Conservation (phyloP, 2,329 filamentous ascomycete species). For the Verticillium longisporum region DNA sequence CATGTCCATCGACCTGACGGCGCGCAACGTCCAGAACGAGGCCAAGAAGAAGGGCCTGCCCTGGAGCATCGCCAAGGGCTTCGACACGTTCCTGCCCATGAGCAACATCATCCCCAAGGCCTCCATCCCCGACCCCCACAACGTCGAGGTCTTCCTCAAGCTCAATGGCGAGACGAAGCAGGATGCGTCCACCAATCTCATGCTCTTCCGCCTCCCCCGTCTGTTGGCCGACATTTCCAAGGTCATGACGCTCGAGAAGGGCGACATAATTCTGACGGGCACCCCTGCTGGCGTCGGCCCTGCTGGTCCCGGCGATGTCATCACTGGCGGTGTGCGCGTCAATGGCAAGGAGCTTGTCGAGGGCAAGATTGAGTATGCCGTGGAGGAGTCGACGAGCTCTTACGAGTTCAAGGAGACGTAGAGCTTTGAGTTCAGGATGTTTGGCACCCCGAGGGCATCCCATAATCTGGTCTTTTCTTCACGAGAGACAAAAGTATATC, state of each 20-base stretch:
- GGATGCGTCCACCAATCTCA: slow-evolving; percentile 79
- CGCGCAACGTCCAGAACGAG: slow-evolving; percentile 89
- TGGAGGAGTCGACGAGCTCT: slow-evolving; percentile 70
- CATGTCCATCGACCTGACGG: slow-evolving; percentile 94
- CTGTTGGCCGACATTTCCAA: slow-evolving; percentile 86
- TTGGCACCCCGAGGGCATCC: neutral
- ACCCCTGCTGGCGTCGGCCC: slow-evolving; percentile 93
- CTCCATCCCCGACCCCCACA: slow-evolving; percentile 78
- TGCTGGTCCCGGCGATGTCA: slow-evolving; percentile 78
- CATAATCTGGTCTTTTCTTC: neutral
- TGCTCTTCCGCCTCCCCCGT: slow-evolving; percentile 87
- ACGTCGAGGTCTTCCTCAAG: slow-evolving; percentile 76
- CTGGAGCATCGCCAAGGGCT: slow-evolving; percentile 95
- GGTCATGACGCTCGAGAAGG: slow-evolving; percentile 89
- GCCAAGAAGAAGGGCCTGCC: slow-evolving; percentile 95
- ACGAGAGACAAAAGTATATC: neutral
- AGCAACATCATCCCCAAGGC: slow-evolving; percentile 74
- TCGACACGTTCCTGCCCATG: slow-evolving; percentile 93
- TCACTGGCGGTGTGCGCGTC: slow-evolving; percentile 76
- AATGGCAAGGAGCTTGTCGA: slow-evolving; percentile 78
- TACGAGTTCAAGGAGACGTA: slow-evolving; percentile 74
- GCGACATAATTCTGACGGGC: slow-evolving; percentile 92
- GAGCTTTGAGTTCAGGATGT: neutral
- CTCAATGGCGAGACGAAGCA: slow-evolving; percentile 78
- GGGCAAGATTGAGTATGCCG: slow-evolving; percentile 74